These are phyloP conservation scores for Daedaleopsis sinensis DNA, from an alignment of 768 basidiomycete species.

Conservation along the genomic window DNA sequence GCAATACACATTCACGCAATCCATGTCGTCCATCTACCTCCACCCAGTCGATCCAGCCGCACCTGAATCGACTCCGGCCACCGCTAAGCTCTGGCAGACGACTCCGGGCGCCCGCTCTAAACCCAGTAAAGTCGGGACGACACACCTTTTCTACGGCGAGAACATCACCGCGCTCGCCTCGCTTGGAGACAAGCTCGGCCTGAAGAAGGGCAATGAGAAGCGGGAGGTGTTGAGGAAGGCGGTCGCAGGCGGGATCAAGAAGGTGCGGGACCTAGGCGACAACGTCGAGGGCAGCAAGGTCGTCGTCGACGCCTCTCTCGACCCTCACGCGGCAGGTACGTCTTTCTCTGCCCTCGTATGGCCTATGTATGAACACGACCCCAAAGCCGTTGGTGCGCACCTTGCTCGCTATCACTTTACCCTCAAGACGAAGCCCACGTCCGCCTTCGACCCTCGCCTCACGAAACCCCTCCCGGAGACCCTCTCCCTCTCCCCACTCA, in stretches of 20 bases:
- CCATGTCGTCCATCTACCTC: constrained; percentile 51
- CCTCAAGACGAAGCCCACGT: constrained; percentile 73
- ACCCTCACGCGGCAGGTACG: constrained; percentile 80
- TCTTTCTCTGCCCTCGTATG: constrained; percentile 4
- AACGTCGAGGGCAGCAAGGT: constrained; percentile 58
- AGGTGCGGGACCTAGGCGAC: constrained; percentile 59
- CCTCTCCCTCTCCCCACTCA: constrained; percentile 48
- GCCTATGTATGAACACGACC: background rate
- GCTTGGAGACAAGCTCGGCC: constrained; percentile 23
- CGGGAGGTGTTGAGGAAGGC: constrained; percentile 73
- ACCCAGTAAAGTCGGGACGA: constrained; percentile 60
- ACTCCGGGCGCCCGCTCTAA: constrained; percentile 43
- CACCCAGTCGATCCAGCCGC: constrained; percentile 34
- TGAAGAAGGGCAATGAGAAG: constrained; percentile 37
- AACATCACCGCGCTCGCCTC: constrained; percentile 29
- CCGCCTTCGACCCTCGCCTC: constrained; percentile 63
- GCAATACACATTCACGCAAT: constrained; percentile 39
- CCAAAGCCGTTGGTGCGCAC: constrained; percentile 73
- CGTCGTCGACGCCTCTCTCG: constrained; percentile 60
- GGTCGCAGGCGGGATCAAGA: constrained; percentile 73
- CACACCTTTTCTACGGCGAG: constrained; percentile 61
- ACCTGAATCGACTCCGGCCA: too few relatives aligned
- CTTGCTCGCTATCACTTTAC: constrained; percentile 77
- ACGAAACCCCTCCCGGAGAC: constrained; percentile 54
- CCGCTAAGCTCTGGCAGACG: constrained; percentile 55